Evolutionary conservation across 352 stramenopile species (phyloP), one percentile per base, ranked within the genome.

Genomic region (Pythium volutum): DNA sequence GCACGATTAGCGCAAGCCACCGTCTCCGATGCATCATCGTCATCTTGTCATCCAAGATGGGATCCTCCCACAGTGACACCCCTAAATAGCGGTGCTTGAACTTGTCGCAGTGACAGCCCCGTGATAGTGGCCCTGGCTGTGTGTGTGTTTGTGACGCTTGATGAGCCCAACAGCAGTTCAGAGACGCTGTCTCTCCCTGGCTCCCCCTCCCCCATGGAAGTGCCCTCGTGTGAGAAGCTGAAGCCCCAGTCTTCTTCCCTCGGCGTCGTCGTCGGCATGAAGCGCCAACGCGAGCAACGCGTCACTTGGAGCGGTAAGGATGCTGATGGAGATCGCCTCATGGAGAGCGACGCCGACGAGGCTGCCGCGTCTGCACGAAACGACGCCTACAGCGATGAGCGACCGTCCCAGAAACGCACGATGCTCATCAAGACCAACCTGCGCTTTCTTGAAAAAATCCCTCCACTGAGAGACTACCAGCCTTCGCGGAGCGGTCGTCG

Each of bases 371-470:
- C 38, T 15, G 3, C 22, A 15, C 45, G 54, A 25, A 47, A 47
- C 4, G 66, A 53, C 20, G 26, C 20, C n/a, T 55, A 75, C 27
- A 33, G 20, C 1, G 59, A 59, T 9, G 51, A 70, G 10, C 46
- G 42, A 33, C 62, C 52, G 20, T 50, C 45, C 52, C 71, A 69
- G 27, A 91, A 91, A 62, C 76, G 80, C 14, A 48, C 74, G 10
- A 84, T 84, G 71, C 46, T 87, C 22, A 75, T 81, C 57, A 73
- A 63, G 25, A 68, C 76, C 22, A 84, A 87, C 60, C 60, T 91
- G 50, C 73, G 71, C 6, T 88, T 89, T 48, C 63, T 91, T 12
- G 72, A 88, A 54, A 89, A 91, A 48, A 74, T 91, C 52, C 79
- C 78, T 14, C 69, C 78, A 10, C 54, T 91, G 23, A 39, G 70